Evolutionary conservation across 768 basidiomycete genomes (phyloP), one percentile per base, ranked within the genome.

Genomic region (Arthromyces matolae): DNA sequence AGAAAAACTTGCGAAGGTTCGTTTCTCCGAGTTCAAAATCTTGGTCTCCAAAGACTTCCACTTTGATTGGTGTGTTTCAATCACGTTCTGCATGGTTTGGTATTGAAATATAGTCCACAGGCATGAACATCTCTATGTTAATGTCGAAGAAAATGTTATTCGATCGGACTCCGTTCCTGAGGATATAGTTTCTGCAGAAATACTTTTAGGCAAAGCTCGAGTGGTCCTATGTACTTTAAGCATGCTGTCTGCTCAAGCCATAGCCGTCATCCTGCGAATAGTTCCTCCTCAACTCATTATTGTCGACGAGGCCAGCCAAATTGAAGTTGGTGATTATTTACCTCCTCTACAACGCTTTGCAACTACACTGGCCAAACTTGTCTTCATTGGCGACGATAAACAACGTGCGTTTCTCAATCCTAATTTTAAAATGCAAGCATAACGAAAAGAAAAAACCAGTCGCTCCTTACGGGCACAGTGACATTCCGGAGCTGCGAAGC

Each of bases 111-210:
- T 32, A 40, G 28, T 25, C 27, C 8, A 18, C 45, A 89, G 87
- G 86, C 84, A 89, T 63, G 86, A 87, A 49, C 82, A 88, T 57
- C 66, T 86, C 0, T 89, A 89, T 56, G 53, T 63, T 3, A 61
- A 71, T 16, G 71, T 84, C 31, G 59, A 55, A 14, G 19, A 55
- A 8, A 77, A 83, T 39, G 61, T 78, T 5, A 79, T 89, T 31
- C 64, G 71, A 1, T 76, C 78, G 23, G 67, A 68, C 48, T 36
- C 54, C 5, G 61, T 72, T 20, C 25, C 40, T 7, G 39, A 60
- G 4, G 52, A 63, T 40, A 1, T 46, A 7, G 47, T 66, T 1
- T 62, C 46, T 1, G 54, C 62, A 5, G 43, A 51, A 43, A 52
- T 50, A 49, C 69, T 55, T 7, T 48, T 77, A n/a, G 39, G 51